phyloP scores from a whole-genome alignment of 768 basidiomycete genomes.

The Amyloporia xantha region DNA sequence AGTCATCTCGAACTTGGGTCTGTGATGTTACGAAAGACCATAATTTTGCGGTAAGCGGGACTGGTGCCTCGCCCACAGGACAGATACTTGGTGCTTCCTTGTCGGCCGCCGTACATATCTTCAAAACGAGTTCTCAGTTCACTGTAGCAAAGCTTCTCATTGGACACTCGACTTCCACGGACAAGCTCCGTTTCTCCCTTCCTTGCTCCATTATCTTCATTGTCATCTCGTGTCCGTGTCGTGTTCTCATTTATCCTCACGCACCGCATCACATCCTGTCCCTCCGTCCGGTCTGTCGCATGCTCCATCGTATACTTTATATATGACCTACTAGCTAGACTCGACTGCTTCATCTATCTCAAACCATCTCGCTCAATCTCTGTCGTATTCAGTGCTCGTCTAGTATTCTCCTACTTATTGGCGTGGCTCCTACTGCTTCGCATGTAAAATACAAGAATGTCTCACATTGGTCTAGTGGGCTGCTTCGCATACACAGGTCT shows the following conservation, averaged over 20 bases:
- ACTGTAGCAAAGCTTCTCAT: not conserved
- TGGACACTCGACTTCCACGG: not conserved
- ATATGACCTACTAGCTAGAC: conserved; percentile 2
- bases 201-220: not conserved
- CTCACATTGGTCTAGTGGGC: conserved; percentile 1
- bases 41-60: not conserved
- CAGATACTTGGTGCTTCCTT: not conserved
- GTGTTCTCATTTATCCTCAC: conserved; percentile 6
- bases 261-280: conserved; percentile 5
- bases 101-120: not conserved
- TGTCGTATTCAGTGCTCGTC: conserved; percentile 4
- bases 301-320: conserved; percentile 4
- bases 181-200: not conserved
- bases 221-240: conserved; percentile 8
- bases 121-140: conserved; percentile 2
- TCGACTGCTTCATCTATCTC: not conserved
- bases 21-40: conserved; percentile 15
- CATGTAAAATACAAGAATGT: conserved; percentile 1
- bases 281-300: conserved; percentile 6
- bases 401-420: not conserved
- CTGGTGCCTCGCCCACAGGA: not conserved
- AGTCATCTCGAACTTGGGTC: conserved; percentile 54
- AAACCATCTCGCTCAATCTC: not conserved
- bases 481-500: conserved; percentile 6
- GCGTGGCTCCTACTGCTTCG: not conserved